Evolutionary conservation across 371 early-diverging fungal genomes (phyloP).

Genomic region (Gilbertella persicaria): DNA sequence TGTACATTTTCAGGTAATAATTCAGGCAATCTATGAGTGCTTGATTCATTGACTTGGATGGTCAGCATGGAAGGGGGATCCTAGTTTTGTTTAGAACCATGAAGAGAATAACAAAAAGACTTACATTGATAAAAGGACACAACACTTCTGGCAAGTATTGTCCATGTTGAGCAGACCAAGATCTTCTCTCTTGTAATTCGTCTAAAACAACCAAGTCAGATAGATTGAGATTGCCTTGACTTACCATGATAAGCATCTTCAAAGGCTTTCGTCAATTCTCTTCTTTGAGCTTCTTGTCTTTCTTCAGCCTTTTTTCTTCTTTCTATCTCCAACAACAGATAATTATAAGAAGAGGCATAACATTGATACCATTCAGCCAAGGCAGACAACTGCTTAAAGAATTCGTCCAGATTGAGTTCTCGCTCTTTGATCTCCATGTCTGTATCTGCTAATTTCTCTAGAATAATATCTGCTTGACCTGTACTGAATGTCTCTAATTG

Average conservation of each 20-base stretch:
- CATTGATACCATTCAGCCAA: constrained; percentile 43
- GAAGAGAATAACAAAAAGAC: neutral
- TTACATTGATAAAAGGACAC: constrained; percentile 50
- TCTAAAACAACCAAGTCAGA: constrained; percentile 19
- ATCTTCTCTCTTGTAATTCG: constrained; percentile 38
- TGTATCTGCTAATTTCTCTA: constrained; percentile 33
- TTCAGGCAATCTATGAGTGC: constrained; percentile 24
- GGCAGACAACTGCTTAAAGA: constrained; percentile 36
- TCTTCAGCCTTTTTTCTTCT: constrained; percentile 33
- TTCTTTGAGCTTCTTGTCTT: constrained; percentile 28
- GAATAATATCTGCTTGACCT: constrained; percentile 33
- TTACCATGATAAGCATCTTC: constrained; percentile 39
- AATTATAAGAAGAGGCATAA: constrained; percentile 42
- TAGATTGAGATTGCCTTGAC: neutral
- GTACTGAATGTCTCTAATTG: constrained; percentile 35
- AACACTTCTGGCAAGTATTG: constrained; percentile 47
- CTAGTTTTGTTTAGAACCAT: neutral
- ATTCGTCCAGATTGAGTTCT: constrained; percentile 31
- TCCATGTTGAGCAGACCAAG: constrained; percentile 48
- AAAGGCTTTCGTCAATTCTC: constrained; percentile 28
- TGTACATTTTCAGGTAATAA: constrained; percentile 32
- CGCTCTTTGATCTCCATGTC: constrained; percentile 38
- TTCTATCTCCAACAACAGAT: constrained; percentile 43
- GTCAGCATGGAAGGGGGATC: constrained; percentile 24
- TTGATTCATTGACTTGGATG: constrained; percentile 24